Evolutionary conservation across 176 grass and related monocot species (phyloP), one percentile per base, ranked within the genome.

Genomic region (Neostapfia colusana): DNA sequence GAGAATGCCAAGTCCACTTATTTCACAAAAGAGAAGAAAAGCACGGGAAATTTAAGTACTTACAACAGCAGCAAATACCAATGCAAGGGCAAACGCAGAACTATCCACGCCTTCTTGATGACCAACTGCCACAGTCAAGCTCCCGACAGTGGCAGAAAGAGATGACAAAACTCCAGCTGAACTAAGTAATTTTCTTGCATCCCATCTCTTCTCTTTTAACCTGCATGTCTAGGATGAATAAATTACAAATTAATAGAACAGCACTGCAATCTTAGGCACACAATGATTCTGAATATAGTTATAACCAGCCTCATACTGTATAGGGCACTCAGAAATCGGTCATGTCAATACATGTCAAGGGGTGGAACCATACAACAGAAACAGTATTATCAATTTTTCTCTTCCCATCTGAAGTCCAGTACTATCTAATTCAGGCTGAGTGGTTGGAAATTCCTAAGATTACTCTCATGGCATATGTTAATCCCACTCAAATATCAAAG

Each of bases 121-220:
- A 43, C 85, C 87, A 69, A 95, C 72, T 46, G 96, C 89, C 37
- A 88, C 82, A 2, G 89, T 89, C 25, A 95, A 76, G 63, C 89
- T 85, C 39, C 65, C 88, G 37, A 99, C 92, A 0, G 96, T 92
- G 3, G 96, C 92, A 40, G 91, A 95, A 69, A 93, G 87, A 53
- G 96, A 99, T 48, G 96, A 99, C 82, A 93, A 86, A 76, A 99
- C 79, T 65, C 96, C 96, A 67, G 92, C 85, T 53, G 92, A 99
- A 14, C 58, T 91, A 45, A 95, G 77, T 62, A 99, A 95, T 72
- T 90, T 92, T 74, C 77, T 95, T 49, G 92, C 87, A 92, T 99
- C 96, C 89, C 85, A 92, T 74, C 58, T 88, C 85, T 92, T 99
- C 91, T 99, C 96, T 76, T 99, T 99, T 77, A 92, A 90, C 96